Base-by-base conservation (phyloP, 352 stramenopile genomes). In the Phytopythium cucurbitacearum region DNA sequence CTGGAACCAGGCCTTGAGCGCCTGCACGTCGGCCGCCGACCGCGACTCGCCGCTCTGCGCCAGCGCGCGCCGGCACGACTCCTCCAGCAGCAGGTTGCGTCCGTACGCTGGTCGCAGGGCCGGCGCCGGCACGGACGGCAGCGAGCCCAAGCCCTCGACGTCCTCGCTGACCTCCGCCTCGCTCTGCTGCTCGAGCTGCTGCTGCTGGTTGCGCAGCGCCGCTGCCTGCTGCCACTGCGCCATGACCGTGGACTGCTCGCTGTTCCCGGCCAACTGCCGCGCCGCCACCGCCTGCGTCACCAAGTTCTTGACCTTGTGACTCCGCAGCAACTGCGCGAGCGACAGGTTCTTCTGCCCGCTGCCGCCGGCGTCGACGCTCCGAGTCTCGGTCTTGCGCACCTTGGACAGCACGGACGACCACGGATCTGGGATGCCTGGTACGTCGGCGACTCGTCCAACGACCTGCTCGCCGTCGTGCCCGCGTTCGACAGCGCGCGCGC, bases 1-100 rank as follows among this genome's bases (percentile, higher is more conserved):
- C 57, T 84, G 77, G 55, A 91, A 87, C 80, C 80, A 91, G 13
- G 72, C 76, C 2, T 76, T 66, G n/a, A 91, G 63, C 34, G 74
- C 60, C 43, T 87, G 77, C 0, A 91, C 48, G 44, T 87, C 80
- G 56, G 67, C 63, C 32, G 73, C 65, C 16, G 80, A 84, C 4
- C 77, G 77, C 15, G 85, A 70, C 28, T 87, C 78, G 35, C 73
- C 64, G 32, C 59, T 64, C 46, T 73, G 64, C 1, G 64, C 67
- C 7, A 91, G 64, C 7, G 80, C 77, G 5, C 72, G 73, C 0
- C 80, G 76, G 55, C 77, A 91, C 0, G 76, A 85, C 44, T 91
- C 80, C 44, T 87, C 77, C 3, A 91, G 60, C 34, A 89, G 67
- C 10, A 89, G 59, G n/a, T 72, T 82, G 12, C 77, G 75, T 1